Base-by-base conservation (phyloP, 192 early-diverging fungal genomes). In the Irineochytrium annulatum region DNA sequence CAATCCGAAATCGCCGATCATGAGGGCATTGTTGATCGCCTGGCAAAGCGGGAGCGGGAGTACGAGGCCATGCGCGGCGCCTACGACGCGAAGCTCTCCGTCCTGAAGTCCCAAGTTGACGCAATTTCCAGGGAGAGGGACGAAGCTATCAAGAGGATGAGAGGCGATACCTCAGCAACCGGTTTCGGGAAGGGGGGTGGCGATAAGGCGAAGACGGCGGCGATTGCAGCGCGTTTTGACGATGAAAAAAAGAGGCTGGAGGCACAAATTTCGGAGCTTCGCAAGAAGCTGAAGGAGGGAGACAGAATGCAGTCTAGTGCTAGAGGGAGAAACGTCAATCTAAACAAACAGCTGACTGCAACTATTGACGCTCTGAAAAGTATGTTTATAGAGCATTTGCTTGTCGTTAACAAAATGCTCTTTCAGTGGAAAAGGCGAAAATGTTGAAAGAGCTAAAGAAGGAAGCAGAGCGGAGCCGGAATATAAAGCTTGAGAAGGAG, bases 391-490 rank as follows among this genome's bases (percentile, higher is more conserved):
- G n/a, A 41, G n/a, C 17, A 49, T 49, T 6, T 49, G 46, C 46
- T n/a, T 41, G n/a, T 41, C 29, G 20, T 28, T 52, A 57, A 41
- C 20, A n/a, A 22, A 33, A 1, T n/a, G 26, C 53, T 35, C 28
- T 63, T 37, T 49, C 49, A 77, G 69, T 73, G 28, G 90, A 92
- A 65, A 92, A 92, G 66, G 57, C 83, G 16, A 73, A 82, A 13
- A 85, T 91, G 81, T 61, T 89, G 48, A 86, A 86, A 57, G 79
- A 88, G 14, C 86, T 90, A 70, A 85, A 85, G 52, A 76, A 79
- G 43, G 87, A 90, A 52, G 68, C 82, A 0, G 75, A 85, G 31
- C 67, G 75, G 11, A 78, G 80, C 32, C 74, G 86, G 49, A 82
- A 87, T 32, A 70, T 83, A 62, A 74, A 80, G 27, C 76, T 74